Evolutionary conservation across 345 rosid species (phyloP).

Genomic region (Heritiera littoralis): DNA sequence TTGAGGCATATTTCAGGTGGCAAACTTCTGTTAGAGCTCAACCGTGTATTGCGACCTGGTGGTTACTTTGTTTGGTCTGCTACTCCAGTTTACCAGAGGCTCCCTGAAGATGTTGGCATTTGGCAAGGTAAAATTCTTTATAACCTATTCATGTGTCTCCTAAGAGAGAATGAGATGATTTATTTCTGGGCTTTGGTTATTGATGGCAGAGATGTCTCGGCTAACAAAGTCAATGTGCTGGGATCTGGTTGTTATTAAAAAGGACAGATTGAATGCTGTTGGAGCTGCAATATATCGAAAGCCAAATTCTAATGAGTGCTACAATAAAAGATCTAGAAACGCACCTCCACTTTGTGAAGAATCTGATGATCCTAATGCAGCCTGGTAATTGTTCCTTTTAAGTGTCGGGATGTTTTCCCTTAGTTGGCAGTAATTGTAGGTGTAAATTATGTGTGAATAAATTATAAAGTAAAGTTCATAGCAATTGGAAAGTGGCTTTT

Average conservation of each 20-base stretch:
- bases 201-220: slow-evolving; percentile 61
- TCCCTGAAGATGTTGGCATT: slow-evolving; percentile 70
- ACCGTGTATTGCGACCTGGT: slow-evolving; percentile 86
- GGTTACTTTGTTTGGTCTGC: slow-evolving; percentile 97
- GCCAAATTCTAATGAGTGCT: slow-evolving; percentile 64
- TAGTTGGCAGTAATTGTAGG: background rate
- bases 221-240: slow-evolving; percentile 75
- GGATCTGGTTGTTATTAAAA: slow-evolving; percentile 53
- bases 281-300: slow-evolving; percentile 68
- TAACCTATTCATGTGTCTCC: background rate
- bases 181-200: slow-evolving; percentile 11
- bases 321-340: slow-evolving; percentile 47
- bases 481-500: background rate
- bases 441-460: background rate
- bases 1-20: slow-evolving; percentile 57
- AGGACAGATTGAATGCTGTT: slow-evolving; percentile 55
- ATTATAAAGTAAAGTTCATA: background rate
- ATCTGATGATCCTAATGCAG: slow-evolving; percentile 68
- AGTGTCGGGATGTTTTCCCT: background rate
- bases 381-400: slow-evolving; percentile 47
- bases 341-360: slow-evolving; percentile 69
- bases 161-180: background rate
- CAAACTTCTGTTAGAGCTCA: slow-evolving; percentile 85
- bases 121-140: slow-evolving; percentile 59
- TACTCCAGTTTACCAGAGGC: slow-evolving; percentile 82